Evolutionary conservation across 192 early-diverging fungal species (phyloP).

Genomic region (Backusella psychrophila): DNA sequence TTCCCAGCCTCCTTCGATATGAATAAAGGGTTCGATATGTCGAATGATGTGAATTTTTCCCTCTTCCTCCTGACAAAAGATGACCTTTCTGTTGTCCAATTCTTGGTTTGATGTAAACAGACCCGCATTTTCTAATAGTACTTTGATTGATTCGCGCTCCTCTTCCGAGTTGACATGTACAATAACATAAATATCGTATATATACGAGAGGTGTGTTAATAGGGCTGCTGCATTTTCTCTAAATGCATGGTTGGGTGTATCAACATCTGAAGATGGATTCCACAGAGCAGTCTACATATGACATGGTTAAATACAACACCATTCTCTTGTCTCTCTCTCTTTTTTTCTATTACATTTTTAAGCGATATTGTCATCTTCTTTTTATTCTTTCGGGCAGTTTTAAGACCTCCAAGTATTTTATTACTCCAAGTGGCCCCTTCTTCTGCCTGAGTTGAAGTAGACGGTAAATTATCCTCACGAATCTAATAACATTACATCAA

Average conservation of each 20-base stretch:
- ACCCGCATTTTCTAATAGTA: conserved; percentile 39
- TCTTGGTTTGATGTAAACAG: conserved; percentile 5
- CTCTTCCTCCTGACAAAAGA: conserved; percentile 67
- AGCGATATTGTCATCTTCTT: conserved; percentile 58
- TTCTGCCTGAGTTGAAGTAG: conserved; percentile 20
- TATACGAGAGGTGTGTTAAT: conserved; percentile 47
- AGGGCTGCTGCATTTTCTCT: conserved; percentile 53
- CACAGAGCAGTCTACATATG: conserved; percentile 63
- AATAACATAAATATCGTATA: conserved; percentile 57
- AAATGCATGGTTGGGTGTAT: conserved; percentile 71
- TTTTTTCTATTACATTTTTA: conserved; percentile 47
- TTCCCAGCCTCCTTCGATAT: conserved; percentile 61
- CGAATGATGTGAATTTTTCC: conserved; percentile 69
- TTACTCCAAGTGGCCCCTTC: conserved; percentile 35
- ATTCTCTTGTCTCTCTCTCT: background rate
- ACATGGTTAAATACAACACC: background rate
- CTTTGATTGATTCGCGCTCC: conserved; percentile 56
- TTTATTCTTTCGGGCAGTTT: conserved; percentile 33
- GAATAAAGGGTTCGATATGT: conserved; percentile 61
- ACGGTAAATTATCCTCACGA: background rate
- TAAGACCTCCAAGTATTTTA: conserved; percentile 22
- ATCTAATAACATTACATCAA: background rate
- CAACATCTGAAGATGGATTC: conserved; percentile 73
- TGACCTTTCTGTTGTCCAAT: conserved; percentile 63
- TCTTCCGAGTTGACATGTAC: conserved; percentile 48